phyloP scores from a whole-genome alignment of 2,329 filamentous ascomycete species.

The Colletotrichum tabaci region DNA sequence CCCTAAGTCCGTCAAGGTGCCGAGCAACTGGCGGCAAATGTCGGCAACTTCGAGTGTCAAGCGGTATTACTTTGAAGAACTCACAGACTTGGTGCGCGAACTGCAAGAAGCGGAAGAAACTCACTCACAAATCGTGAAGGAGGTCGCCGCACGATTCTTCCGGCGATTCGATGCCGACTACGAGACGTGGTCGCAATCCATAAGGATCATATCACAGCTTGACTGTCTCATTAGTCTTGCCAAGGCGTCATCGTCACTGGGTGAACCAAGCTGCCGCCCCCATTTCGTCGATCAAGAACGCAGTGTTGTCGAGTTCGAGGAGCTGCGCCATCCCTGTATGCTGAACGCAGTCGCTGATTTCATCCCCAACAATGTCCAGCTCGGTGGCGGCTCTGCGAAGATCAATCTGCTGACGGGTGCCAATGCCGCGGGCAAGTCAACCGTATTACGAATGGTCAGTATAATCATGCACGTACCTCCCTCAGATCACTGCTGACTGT shows the following conservation, averaged over 20 bases:
- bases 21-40: slow-evolving; percentile 94
- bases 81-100: slow-evolving; percentile 85
- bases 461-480: not conserved
- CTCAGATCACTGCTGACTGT: slow-evolving; percentile 47
- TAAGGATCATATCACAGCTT: slow-evolving; percentile 90
- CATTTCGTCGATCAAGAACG: slow-evolving; percentile 88
- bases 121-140: slow-evolving; percentile 90
- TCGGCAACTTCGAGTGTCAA: slow-evolving; percentile 92
- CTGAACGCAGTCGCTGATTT: slow-evolving; percentile 91
- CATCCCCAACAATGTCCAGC: slow-evolving; percentile 92
- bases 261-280: slow-evolving; percentile 90
- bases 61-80: slow-evolving; percentile 91
- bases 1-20: slow-evolving; percentile 87
- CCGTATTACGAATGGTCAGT: slow-evolving; percentile 90
- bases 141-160: slow-evolving; percentile 87
- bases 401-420: slow-evolving; percentile 95
- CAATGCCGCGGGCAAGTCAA: slow-evolving; percentile 98
- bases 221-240: slow-evolving; percentile 96
- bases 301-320: slow-evolving; percentile 90
- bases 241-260: slow-evolving; percentile 86
- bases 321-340: slow-evolving; percentile 96
- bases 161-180: slow-evolving; percentile 91
- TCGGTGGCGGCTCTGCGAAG: slow-evolving; percentile 86
- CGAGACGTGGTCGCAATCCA: slow-evolving; percentile 86
- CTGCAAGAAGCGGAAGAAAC: slow-evolving; percentile 96